Conservation (phyloP, 352 stramenopile genomes). For the Thalassiosira oceanica region DNA sequence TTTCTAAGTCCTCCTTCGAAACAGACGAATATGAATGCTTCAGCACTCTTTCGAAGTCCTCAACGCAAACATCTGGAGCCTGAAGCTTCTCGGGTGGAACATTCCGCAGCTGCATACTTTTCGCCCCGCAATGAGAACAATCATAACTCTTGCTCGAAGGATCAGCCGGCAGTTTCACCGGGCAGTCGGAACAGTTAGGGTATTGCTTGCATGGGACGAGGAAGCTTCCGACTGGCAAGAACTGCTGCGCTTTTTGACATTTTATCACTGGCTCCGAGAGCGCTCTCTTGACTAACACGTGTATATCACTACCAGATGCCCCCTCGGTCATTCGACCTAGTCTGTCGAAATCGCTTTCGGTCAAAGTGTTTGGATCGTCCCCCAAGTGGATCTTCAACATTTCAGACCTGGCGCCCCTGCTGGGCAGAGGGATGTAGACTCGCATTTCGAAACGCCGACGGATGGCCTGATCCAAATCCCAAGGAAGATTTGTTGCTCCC, state of each 20-base stretch:
- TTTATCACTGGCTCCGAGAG: constrained; percentile 94
- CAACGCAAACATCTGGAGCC: constrained; percentile 84
- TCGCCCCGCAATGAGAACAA: constrained; percentile 77
- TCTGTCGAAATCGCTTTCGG: constrained; percentile 89
- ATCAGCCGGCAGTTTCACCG: constrained; percentile 73
- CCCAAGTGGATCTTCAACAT: constrained; percentile 98
- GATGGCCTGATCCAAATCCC: constrained; percentile 90
- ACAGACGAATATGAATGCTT: constrained; percentile 92
- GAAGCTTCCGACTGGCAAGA: constrained; percentile 54
- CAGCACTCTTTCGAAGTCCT: constrained; percentile 95
- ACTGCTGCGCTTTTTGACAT: constrained; percentile 95
- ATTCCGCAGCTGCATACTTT: constrained; percentile 83
- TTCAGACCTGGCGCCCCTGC: constrained; percentile 83
- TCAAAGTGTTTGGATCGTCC: constrained; percentile 92
- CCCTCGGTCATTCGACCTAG: constrained; percentile 92
- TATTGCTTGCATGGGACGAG: constrained; percentile 77
- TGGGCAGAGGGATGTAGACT: constrained; percentile 97
- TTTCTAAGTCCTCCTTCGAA: constrained; percentile 93
- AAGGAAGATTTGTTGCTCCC: constrained; percentile 96
- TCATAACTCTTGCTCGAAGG: constrained; percentile 61
- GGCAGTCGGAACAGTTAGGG: constrained; percentile 78
- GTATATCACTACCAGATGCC: constrained; percentile 95
- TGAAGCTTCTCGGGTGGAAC: constrained; percentile 80
- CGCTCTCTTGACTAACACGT: constrained; percentile 92
- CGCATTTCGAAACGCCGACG: constrained; percentile 96